Percentiles rank a stretch among this genome's conserved stretches.
Conservation (phyloP, 2,329 filamentous ascomycete genomes). For the Arthrinium phaeospermum region DNA sequence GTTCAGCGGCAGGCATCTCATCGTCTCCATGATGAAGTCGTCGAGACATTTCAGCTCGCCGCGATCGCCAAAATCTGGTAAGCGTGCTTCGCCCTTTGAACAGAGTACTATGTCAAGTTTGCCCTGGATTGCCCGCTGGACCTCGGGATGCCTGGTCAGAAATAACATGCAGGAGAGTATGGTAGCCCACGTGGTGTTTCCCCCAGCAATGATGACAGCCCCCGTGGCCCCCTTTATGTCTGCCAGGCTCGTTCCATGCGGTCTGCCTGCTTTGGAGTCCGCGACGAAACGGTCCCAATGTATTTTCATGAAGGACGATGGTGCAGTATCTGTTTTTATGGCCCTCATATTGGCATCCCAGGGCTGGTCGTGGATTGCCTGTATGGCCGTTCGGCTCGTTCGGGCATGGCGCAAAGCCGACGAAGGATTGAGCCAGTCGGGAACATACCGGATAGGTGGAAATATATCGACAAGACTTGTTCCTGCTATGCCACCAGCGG, state of each 20-base stretch:
- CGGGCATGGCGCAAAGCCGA: conserved; percentile 33
- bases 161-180: conserved; percentile 33
- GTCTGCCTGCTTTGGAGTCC: conserved; percentile 34
- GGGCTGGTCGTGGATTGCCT: conserved; percentile 50
- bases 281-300: conserved; percentile 37
- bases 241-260: conserved; percentile 43
- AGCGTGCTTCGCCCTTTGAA: conserved; percentile 26
- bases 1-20: conserved; percentile 38
- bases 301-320: conserved; percentile 39
- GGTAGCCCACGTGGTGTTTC: conserved; percentile 51
- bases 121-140: conserved; percentile 22
- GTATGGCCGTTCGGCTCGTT: conserved; percentile 25
- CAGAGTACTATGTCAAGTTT: conserved; percentile 36
- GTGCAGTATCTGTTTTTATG: conserved; percentile 40
- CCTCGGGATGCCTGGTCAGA: conserved; percentile 25
- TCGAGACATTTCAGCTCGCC: conserved; percentile 38
- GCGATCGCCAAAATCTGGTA: conserved; percentile 43
- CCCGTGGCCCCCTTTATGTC: conserved; percentile 57
- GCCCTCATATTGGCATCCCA: conserved; percentile 40
- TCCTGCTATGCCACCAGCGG: conserved; percentile 33
- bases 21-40: conserved; percentile 38
- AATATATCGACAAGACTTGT: conserved; percentile 54
- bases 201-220: conserved; percentile 53
- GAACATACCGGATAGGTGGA: conserved; percentile 50
- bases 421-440: conserved; percentile 39